phyloP scores from a whole-genome alignment of 1,284 basidiomycete genomes.

The Athelia psychrophila region DNA sequence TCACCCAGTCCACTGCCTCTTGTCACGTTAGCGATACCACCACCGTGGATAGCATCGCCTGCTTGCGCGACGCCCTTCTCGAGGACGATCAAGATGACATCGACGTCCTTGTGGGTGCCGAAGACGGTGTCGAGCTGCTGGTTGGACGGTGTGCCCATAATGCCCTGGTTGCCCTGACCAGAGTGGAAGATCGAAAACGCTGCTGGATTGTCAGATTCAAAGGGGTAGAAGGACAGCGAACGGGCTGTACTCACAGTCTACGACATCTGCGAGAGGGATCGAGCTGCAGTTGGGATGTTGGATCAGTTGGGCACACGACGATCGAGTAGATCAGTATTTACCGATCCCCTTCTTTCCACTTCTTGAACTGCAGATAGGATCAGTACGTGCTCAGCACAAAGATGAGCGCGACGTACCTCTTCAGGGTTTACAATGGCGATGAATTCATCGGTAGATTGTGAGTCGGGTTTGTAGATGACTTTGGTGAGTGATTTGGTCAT shows the following conservation, averaged over 20 bases:
- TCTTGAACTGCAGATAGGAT: conserved; percentile 53
- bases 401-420: conserved; percentile 44
- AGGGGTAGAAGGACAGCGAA: conserved; percentile 1
- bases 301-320: too few relatives aligned
- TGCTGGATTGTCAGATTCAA: conserved; percentile 16
- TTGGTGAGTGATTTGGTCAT: conserved; percentile 59
- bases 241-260: conserved; percentile 61
- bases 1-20: conserved; percentile 42
- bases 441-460: conserved; percentile 69
- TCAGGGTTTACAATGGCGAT: conserved; percentile 63
- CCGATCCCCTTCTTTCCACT: conserved; percentile 71
- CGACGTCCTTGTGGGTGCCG: conserved; percentile 59
- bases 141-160: conserved; percentile 66
- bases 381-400: conserved; percentile 8
- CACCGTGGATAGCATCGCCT: conserved; percentile 38
- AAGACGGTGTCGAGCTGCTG: conserved; percentile 77
- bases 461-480: conserved; percentile 75
- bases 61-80: conserved; percentile 58
- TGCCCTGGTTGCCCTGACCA: conserved; percentile 68
- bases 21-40: conserved; percentile 26
- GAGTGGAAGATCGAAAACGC: conserved; percentile 55
- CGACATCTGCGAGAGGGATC: conserved; percentile 65
- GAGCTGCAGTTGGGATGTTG: conserved; percentile 36
- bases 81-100: conserved; percentile 59
- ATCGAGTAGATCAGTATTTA: conserved; percentile 18